Evolutionary conservation across 305 asterid genomes (phyloP).

Genomic region (Solanum hybrid): DNA sequence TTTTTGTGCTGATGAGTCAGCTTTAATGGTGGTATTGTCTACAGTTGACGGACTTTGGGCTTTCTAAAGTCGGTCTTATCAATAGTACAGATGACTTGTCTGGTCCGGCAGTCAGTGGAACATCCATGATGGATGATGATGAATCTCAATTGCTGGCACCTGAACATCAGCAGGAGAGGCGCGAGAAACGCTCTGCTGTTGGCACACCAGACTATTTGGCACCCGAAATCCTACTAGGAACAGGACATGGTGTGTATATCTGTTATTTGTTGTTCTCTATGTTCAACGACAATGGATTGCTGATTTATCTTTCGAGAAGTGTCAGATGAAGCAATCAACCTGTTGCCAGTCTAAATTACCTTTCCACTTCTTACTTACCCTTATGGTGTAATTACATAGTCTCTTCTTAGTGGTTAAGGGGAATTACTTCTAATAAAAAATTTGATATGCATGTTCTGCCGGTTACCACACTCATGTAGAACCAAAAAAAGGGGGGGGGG

Average conservation of each 20-base stretch:
- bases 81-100: conserved; percentile 97
- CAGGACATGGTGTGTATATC: conserved; percentile 85
- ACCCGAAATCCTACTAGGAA: conserved; percentile 99
- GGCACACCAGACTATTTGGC: conserved; percentile 99
- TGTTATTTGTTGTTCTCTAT: neutral
- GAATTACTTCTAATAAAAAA: neutral
- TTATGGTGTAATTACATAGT: neutral
- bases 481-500: neutral
- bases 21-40: conserved; percentile 19
- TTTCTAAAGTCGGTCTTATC: conserved; percentile 97
- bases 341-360: neutral
- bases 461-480: neutral
- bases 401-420: neutral
- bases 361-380: neutral
- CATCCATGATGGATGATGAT: conserved; percentile 90
- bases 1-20: conserved; percentile 16
- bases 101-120: conserved; percentile 89
- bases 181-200: conserved; percentile 90
- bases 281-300: neutral
- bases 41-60: conserved; percentile 99
- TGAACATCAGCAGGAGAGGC: conserved; percentile 78
- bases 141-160: conserved; percentile 60
- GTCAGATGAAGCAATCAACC: neutral
- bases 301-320: neutral
- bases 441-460: neutral